Base-by-base conservation (phyloP, 148 eudicot species). In the Chenopodium quinoa region DNA sequence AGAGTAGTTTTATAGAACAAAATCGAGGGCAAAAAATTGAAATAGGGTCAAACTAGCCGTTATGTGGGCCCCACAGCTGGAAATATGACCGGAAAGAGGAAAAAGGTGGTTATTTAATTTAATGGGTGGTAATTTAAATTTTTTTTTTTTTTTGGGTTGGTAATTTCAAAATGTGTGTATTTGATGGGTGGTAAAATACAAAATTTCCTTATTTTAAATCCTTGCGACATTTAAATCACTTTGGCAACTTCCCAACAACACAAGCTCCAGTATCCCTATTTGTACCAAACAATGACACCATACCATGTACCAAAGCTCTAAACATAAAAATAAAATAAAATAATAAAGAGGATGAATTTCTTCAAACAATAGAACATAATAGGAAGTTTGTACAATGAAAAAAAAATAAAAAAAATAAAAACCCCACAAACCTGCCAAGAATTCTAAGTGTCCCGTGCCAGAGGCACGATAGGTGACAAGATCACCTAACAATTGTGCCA, bases 381-480 rank as follows among this genome's bases (percentile, higher is more conserved):
- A 62, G 10, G 77, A 9, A 74, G 17, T 12, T 19, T 31, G 23
- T n/a, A 48, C 48, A 71, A 16, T 11, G 46, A 48, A 80, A 46
- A n/a, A 1, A 63, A 66, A 37, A 37, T 0, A 27, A 27, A 27
- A 27, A 23, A 23, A 23, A 23, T 23, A 23, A 23, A 27, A 27
- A 0, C 27, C 27, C 71, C 76, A 71, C 78, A 66, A 85, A 93
- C 97, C 97, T 90, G 97, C 92, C 84, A 93, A 87, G 76, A 93
- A 82, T 86, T 93, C 93, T 77, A 93, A 82, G 86, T 93, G 97
- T 69, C 97, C 93, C 3, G 91, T 89, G 79, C 97, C 91, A 22
- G 93, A 84, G 64, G 97, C 97, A 72, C 94, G 92, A 83, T 93
- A 93, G 75, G 92, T 84, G 34, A 93, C 94, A 82, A 91, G 91